These are phyloP conservation scores for Trypanosoma boissoni DNA, from an alignment of 208 protist species.

Conservation along the genomic window DNA sequence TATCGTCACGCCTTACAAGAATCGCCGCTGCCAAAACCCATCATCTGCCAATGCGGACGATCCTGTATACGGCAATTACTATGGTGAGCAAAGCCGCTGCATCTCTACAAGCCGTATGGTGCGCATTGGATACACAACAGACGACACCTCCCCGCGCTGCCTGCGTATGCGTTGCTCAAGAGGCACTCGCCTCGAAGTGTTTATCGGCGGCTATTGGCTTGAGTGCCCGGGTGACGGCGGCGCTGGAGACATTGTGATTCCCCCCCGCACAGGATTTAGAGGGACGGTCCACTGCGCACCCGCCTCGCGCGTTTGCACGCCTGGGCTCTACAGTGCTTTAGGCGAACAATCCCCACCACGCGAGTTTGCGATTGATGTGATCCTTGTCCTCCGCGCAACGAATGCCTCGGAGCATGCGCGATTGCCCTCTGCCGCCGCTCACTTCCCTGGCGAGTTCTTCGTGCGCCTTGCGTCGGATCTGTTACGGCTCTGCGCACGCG, in stretches of 20 bases:
- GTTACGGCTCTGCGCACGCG: not conserved
- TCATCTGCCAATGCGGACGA: not conserved
- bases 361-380: conserved; percentile 20
- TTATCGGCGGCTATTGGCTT: conserved; percentile 39
- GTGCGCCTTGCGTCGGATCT: conserved; percentile 1
- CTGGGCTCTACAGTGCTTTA: conserved; percentile 13
- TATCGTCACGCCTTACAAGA: conserved; percentile 34
- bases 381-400: conserved; percentile 11
- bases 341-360: not conserved
- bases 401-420: not conserved
- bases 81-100: conserved; percentile 41
- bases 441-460: not conserved
- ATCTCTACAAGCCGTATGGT: conserved; percentile 18
- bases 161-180: conserved; percentile 8
- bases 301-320: conserved; percentile 33
- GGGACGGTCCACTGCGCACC: conserved; percentile 41
- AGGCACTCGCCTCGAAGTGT: conserved; percentile 29
- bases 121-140: conserved; percentile 1
- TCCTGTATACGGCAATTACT: conserved; percentile 29
- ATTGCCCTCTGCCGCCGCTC: not conserved
- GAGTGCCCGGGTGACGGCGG: conserved; percentile 41
- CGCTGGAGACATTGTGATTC: conserved; percentile 25
- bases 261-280: conserved; percentile 23
- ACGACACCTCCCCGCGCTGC: conserved; percentile 11
- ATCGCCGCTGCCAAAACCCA: conserved; percentile 22